Conservation (phyloP, 1,139 yeast species). For the Debaryomycetaceae sp. region DNA sequence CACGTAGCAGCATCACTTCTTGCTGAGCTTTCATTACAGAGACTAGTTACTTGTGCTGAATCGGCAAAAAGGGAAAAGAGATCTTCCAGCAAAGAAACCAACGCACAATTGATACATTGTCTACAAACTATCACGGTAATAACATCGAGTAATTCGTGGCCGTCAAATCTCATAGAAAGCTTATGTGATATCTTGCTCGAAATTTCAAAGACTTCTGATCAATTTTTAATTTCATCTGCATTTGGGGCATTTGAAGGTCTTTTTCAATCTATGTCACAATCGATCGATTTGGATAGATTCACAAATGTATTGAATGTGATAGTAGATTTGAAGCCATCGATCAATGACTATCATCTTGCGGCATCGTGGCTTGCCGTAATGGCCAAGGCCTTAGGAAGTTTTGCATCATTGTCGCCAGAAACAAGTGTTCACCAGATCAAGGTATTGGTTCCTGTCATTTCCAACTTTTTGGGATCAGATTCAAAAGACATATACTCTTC, state of each 20-base stretch:
- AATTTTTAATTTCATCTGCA: conserved; percentile 74
- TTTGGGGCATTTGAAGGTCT: conserved; percentile 84
- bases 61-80: conserved; percentile 25
- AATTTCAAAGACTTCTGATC: conserved; percentile 80
- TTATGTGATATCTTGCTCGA: conserved; percentile 75
- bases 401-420: conserved; percentile 56
- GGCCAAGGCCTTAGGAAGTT: conserved; percentile 79
- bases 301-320: conserved; percentile 65
- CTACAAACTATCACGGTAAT: conserved; percentile 71
- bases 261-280: conserved; percentile 70
- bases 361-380: conserved; percentile 95
- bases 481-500: conserved; percentile 65
- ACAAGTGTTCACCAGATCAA: conserved; percentile 58
- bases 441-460: conserved; percentile 52
- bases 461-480: conserved; percentile 65
- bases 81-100: conserved; percentile 44
- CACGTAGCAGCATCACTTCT: conserved; percentile 74
- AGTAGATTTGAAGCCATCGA: conserved; percentile 75
- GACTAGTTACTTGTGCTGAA: conserved; percentile 45
- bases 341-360: conserved; percentile 78
- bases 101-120: conserved; percentile 66
- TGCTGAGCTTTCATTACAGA: conserved; percentile 64
- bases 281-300: conserved; percentile 61
- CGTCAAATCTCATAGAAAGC: conserved; percentile 60
- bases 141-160: conserved; percentile 80